Evolutionary conservation across 78 protist genomes (phyloP).

Genomic region (Speleostelium caveatum): DNA sequence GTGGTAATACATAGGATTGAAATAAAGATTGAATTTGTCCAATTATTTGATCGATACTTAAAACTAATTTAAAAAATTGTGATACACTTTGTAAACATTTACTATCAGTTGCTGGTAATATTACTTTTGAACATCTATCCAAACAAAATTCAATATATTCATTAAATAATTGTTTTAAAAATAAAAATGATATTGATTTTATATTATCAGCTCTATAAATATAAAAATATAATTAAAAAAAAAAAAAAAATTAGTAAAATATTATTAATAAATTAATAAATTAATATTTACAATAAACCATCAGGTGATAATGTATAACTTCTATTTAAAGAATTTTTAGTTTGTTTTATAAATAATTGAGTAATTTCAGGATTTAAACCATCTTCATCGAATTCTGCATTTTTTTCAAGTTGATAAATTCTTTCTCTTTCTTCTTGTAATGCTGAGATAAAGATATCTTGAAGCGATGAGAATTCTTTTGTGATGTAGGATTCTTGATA

Average conservation of each 20-base stretch:
- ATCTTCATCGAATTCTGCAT: constrained; percentile 7
- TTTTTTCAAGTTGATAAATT: neutral
- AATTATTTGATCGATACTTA: constrained; percentile 46
- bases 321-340: constrained; percentile 36
- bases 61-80: constrained; percentile 22
- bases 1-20: constrained; percentile 47
- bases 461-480: constrained; percentile 5
- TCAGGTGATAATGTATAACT: constrained; percentile 41
- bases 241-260: neutral
- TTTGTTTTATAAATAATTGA: constrained; percentile 53
- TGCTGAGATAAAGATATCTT: neutral
- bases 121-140: neutral
- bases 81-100: neutral
- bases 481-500: constrained; percentile 63
- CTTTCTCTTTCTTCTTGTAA: constrained; percentile 21
- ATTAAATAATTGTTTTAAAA: constrained; percentile 18
- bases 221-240: neutral
- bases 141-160: constrained; percentile 13
- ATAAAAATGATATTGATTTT: constrained; percentile 32
- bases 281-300: neutral
- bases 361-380: constrained; percentile 74
- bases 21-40: constrained; percentile 69
- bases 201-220: constrained; percentile 63
- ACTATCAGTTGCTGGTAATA: neutral
- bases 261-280: neutral